These are phyloP conservation scores for Populus deltoides DNA, from an alignment of 345 rosid species.

Conservation along the genomic window DNA sequence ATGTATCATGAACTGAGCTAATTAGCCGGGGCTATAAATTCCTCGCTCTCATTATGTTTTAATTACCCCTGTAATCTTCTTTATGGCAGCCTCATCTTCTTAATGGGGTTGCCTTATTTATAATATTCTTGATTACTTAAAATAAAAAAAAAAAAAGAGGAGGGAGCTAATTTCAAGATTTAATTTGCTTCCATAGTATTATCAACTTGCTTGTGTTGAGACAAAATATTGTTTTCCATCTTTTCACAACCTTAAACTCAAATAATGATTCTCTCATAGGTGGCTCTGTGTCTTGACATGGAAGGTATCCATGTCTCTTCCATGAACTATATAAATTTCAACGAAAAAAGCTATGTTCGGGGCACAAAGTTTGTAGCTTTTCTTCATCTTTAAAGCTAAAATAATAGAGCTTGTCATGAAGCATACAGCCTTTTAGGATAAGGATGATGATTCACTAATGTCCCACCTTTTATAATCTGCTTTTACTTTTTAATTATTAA, in stretches of 20 bases:
- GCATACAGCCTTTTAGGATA: slow-evolving; percentile 27
- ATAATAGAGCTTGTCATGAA: slow-evolving; percentile 5
- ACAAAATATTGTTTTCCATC: background rate
- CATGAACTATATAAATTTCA: background rate
- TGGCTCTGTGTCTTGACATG: background rate
- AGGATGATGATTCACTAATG: slow-evolving; percentile 26
- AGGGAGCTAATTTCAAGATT: background rate
- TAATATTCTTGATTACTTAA: too few species aligned
- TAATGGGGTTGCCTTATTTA: too few species aligned
- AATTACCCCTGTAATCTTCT: too few species aligned
- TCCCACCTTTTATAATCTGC: slow-evolving; percentile 9
- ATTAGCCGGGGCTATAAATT: too few species aligned
- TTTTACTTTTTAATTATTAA: background rate
- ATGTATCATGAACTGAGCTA: too few species aligned
- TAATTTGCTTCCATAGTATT: background rate
- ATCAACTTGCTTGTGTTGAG: background rate
- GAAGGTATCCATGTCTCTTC: background rate
- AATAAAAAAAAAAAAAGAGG: too few species aligned
- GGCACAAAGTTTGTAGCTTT: slow-evolving; percentile 22
- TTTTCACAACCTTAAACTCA: background rate
- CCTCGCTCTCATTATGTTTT: too few species aligned
- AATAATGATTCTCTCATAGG: background rate
- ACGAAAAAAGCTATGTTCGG: background rate
- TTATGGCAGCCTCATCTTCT: too few species aligned
- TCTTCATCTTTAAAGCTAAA: slow-evolving; percentile 10